These are phyloP conservation scores for Zygnema cylindricum DNA, from an alignment of 139 green algal species.

Conservation along the genomic window DNA sequence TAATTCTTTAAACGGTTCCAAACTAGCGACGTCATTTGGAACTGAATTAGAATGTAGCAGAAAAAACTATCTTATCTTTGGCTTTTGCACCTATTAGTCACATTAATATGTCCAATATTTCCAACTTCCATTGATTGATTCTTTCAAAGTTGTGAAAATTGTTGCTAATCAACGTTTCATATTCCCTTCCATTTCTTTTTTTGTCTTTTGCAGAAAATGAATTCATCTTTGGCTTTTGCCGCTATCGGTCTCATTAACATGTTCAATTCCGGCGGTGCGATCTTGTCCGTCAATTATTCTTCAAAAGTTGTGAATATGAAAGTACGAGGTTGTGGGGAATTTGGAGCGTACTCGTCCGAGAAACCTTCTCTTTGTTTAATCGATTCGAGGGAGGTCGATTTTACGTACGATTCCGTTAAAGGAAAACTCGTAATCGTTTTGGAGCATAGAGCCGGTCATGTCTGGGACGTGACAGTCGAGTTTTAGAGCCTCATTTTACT, in stretches of 20 bases:
- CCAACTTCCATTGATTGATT: too few species aligned
- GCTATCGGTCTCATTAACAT: constrained; percentile 50
- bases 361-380: constrained; percentile 11
- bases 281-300: constrained; percentile 23
- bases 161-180: too few species aligned
- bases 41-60: too few species aligned
- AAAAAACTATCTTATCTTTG: too few species aligned
- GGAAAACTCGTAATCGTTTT: not conserved
- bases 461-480: not conserved
- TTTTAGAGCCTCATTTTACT: not conserved
- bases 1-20: too few species aligned
- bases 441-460: constrained; percentile 5
- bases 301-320: not conserved
- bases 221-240: constrained; percentile 25
- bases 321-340: constrained; percentile 24
- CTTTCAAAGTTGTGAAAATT: too few species aligned
- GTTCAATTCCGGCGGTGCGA: constrained; percentile 55
- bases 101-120: too few species aligned
- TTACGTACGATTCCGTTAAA: constrained; percentile 16
- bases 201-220: constrained; percentile 19
- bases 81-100: too few species aligned
- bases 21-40: too few species aligned
- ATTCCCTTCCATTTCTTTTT: too few species aligned
- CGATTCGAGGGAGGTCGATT: not conserved
- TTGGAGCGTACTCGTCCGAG: constrained; percentile 22